Evolutionary conservation across 257 asterid genomes (phyloP), one percentile per base, ranked within the genome.

Genomic region (Fraxinus pennsylvanica): DNA sequence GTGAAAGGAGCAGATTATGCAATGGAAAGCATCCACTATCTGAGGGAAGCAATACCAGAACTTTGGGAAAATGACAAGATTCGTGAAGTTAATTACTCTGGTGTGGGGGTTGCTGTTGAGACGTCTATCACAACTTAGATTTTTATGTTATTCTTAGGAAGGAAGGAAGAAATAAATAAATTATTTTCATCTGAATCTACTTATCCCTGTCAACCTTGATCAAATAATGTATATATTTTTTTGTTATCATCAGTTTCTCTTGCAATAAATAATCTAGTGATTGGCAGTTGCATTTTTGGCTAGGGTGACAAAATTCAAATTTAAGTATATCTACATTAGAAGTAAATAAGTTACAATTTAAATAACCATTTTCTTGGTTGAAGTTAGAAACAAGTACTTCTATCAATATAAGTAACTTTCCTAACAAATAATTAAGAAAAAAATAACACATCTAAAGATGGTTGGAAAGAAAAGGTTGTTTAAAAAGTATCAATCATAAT

Each of bases 1-100:
- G 96, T 87, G 75, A 91, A 88, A 84, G 97, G 97, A 27, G 94
- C 98, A 41, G 98, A 96, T 84, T 92, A 91, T 63, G 99, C 91
- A 14, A 70, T 96, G 6, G 99, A 92, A 85, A 96, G 96, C 84
- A 91, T 96, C 47, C 98, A 93, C 74, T 91, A 92, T 87, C 88
- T 96, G 1, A 86, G 89, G 78, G 98, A 96, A 87, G 98, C 98
- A 7, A 80, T 93, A 27, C 99, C 99, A 35, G 93, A 96, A 84
- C 92, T 96, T 4, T 88, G 96, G 94, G 97, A 92, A 84, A 83
- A 80, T 21, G 94, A 90, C 57, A 90, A 86, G 73, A 72, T 87
- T 69, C 85, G 87, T 9, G 92, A 87, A 75, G 91, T 83, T 54
- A 88, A 76, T 83, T 92, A 88, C 85, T 79, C 91, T 41, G 57